These are phyloP conservation scores for Lotmaria passim DNA, from an alignment of 208 protist species.

Conservation along the genomic window DNA sequence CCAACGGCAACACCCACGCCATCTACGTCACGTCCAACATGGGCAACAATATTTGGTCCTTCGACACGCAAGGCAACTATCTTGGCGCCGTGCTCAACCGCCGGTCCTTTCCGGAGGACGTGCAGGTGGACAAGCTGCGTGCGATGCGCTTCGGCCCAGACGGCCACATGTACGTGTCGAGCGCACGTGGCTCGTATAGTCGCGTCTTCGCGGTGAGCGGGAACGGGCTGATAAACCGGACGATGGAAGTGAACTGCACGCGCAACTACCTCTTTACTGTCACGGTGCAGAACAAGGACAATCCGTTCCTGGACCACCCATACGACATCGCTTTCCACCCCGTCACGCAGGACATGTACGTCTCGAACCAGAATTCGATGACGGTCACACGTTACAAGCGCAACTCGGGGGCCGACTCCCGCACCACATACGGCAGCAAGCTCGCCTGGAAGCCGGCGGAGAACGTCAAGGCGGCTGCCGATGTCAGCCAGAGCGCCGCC, in stretches of 20 bases:
- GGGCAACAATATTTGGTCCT: slow-evolving; percentile 89
- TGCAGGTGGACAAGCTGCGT: slow-evolving; percentile 83
- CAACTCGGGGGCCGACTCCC: slow-evolving; percentile 16
- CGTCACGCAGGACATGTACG: slow-evolving; percentile 68
- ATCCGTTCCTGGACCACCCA: slow-evolving; percentile 89
- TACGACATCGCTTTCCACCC: slow-evolving; percentile 88
- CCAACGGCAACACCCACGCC: slow-evolving; percentile 88
- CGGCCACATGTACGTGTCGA: slow-evolving; percentile 84
- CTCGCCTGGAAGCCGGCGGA: slow-evolving; percentile 47
- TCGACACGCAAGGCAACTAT: slow-evolving; percentile 80
- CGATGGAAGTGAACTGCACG: slow-evolving; percentile 68
- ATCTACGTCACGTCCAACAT: slow-evolving; percentile 90
- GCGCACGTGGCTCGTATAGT: slow-evolving; percentile 81
- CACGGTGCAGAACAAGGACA: slow-evolving; percentile 46
- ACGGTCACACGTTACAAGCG: slow-evolving; percentile 77
- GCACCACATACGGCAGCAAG: slow-evolving; percentile 10
- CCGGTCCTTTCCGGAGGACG: slow-evolving; percentile 59
- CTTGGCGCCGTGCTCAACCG: slow-evolving; percentile 80
- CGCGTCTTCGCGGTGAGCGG: slow-evolving; percentile 88
- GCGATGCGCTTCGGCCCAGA: slow-evolving; percentile 83
- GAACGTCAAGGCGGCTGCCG: slow-evolving; percentile 51
- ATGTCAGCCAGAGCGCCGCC: slow-evolving; percentile 6
- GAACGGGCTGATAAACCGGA: slow-evolving; percentile 86
- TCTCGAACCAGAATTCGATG: slow-evolving; percentile 88
- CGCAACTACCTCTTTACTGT: slow-evolving; percentile 88